phyloP scores from a whole-genome alignment of 495 filamentous ascomycete species.

The Aspergillus wentii region DNA sequence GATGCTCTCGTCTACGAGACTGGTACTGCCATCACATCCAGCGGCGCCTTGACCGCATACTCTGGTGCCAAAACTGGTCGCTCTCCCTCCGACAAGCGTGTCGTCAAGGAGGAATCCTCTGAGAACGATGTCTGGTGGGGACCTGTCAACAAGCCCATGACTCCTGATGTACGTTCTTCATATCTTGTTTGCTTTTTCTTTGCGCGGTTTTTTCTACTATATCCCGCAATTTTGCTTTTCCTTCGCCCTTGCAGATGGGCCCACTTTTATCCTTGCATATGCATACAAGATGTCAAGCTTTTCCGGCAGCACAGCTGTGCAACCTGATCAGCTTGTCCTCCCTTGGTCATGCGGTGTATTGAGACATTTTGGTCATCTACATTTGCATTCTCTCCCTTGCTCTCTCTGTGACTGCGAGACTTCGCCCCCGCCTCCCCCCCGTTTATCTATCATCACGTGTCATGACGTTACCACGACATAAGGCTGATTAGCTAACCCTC shows the following conservation, averaged over 20 bases:
- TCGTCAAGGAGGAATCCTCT: conserved; percentile 87
- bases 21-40: conserved; percentile 92
- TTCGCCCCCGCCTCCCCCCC: no score
- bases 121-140: conserved; percentile 96
- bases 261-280: conserved; percentile 22
- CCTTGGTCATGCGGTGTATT: no score
- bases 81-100: conserved; percentile 93
- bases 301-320: conserved; percentile 20
- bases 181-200: not conserved
- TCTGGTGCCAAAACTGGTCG: conserved; percentile 97
- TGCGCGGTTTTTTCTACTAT: not conserved
- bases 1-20: conserved; percentile 99
- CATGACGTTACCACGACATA: conserved; percentile 32
- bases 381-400: no score
- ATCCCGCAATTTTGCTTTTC: conserved; percentile 4
- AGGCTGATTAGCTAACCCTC: conserved; percentile 16
- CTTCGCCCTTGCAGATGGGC: conserved; percentile 27
- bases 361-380: no score
- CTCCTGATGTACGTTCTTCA: conserved; percentile 80
- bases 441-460: conserved; percentile 14
- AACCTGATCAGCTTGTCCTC: no score
- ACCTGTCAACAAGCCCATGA: conserved; percentile 98
- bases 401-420: no score
- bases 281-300: conserved; percentile 29
- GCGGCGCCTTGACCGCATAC: conserved; percentile 92